phyloP scores from a whole-genome alignment of 495 filamentous ascomycete genomes.

The Xeromyces bisporus region DNA sequence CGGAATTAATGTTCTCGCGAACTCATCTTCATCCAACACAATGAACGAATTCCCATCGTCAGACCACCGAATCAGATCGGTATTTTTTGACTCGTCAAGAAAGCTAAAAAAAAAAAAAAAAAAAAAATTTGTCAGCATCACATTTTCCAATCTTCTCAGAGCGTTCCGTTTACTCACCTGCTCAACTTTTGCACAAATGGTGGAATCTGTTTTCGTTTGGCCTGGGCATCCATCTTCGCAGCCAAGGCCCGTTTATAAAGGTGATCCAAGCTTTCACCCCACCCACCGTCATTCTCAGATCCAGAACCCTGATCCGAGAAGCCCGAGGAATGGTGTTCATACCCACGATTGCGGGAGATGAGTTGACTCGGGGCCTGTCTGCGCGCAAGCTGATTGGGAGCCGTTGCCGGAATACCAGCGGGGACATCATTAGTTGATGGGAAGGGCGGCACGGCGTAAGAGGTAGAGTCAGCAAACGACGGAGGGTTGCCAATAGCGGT shows the following conservation, averaged over 20 bases:
- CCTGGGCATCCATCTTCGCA: constrained; percentile 68
- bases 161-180: constrained; percentile 47
- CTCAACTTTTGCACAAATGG: constrained; percentile 97
- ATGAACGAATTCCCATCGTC: constrained; percentile 92
- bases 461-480: constrained; percentile 18
- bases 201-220: constrained; percentile 84
- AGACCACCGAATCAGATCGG: constrained; percentile 92
- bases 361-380: constrained; percentile 44
- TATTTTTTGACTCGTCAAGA: constrained; percentile 78
- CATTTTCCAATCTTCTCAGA: neutral
- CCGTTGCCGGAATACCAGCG: constrained; percentile 3
- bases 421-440: constrained; percentile 24
- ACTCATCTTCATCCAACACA: constrained; percentile 94
- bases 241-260: constrained; percentile 56
- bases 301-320: constrained; percentile 31
- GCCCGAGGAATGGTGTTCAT: constrained; percentile 27
- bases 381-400: constrained; percentile 45
- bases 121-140: constrained; percentile 12
- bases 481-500: constrained; percentile 18
- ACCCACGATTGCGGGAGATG: constrained; percentile 29
- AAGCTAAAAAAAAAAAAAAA: no score
- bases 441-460: constrained; percentile 25
- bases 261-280: constrained; percentile 51
- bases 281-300: constrained; percentile 32
- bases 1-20: constrained; percentile 90